phyloP scores from a whole-genome alignment of 2,329 filamentous ascomycete genomes.

The Aspergillus ibericus region DNA sequence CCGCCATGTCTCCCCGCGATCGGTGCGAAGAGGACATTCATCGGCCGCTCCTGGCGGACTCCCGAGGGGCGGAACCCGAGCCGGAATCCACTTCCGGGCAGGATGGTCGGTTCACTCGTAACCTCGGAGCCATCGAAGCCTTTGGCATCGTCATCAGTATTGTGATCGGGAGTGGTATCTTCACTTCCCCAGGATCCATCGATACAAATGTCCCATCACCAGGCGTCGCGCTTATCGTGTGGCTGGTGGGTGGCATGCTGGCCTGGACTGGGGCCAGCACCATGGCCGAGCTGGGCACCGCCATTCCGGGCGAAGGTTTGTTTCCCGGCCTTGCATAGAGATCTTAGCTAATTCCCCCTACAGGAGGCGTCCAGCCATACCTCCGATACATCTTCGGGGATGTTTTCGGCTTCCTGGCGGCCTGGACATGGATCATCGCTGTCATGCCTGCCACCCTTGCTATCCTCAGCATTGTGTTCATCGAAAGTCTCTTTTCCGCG shows the following conservation, averaged over 20 bases:
- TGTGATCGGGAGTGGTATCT: constrained; percentile 21
- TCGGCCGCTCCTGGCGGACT: background rate
- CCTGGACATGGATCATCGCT: constrained; percentile 22
- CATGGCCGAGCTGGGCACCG: constrained; percentile 20
- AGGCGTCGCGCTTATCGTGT: constrained; percentile 16
- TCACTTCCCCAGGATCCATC: constrained; percentile 18
- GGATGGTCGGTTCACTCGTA: constrained; percentile 12
- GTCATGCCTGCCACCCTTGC: constrained; percentile 19
- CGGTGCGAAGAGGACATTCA: background rate
- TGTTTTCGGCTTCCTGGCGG: constrained; percentile 19
- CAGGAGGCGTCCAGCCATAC: constrained; percentile 19
- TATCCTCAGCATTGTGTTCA: constrained; percentile 20
- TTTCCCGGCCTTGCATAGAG: background rate
- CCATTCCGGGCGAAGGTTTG: constrained; percentile 19
- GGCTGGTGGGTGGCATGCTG: constrained; percentile 18
- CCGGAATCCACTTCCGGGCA: background rate
- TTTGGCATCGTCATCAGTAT: constrained; percentile 23
- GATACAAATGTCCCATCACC: constrained; percentile 21
- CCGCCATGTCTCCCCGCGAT: background rate
- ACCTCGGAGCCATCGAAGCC: constrained; percentile 18
- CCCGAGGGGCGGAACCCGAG: background rate
- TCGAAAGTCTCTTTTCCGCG: constrained; percentile 20
- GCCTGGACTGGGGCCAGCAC: constrained; percentile 20
- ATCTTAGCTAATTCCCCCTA: background rate
- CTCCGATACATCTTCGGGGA: constrained; percentile 21